Evolutionary conservation across 805 yeast species (phyloP).

Genomic region (Pichia exigua): DNA sequence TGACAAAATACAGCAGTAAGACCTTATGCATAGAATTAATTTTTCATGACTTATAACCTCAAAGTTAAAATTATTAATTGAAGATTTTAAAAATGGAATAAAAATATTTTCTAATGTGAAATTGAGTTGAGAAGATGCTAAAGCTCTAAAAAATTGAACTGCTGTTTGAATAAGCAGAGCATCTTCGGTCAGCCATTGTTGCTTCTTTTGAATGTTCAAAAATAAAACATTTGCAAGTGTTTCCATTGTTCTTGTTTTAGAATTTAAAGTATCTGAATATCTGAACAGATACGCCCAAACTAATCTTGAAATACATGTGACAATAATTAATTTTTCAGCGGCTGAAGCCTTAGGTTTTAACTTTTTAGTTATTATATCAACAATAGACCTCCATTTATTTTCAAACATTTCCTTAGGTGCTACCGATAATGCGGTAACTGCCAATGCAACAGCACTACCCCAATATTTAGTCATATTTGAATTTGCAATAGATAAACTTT

Average conservation of each 20-base stretch:
- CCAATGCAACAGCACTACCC: conserved; percentile 58
- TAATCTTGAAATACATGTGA: conserved; percentile 63
- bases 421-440: conserved; percentile 70
- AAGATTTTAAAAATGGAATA: conserved; percentile 55
- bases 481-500: conserved; percentile 37
- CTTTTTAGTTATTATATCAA: conserved; percentile 54
- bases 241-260: conserved; percentile 74
- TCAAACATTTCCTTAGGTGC: conserved; percentile 72
- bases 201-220: conserved; percentile 45
- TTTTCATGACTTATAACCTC: conserved; percentile 68
- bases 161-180: conserved; percentile 53
- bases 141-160: conserved; percentile 64
- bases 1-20: conserved; percentile 64
- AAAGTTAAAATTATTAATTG: conserved; percentile 48
- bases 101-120: conserved; percentile 73
- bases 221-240: conserved; percentile 50
- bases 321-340: conserved; percentile 44
- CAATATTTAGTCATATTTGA: conserved; percentile 42
- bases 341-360: conserved; percentile 54
- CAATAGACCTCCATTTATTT: conserved; percentile 58
- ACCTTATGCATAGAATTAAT: conserved; percentile 55
- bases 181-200: conserved; percentile 71
- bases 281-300: conserved; percentile 87
- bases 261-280: conserved; percentile 81
- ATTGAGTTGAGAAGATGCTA: conserved; percentile 73